Percentiles rank a stretch among this genome's conserved stretches.
Evolutionary conservation across 768 basidiomycete genomes (phyloP).

Genomic region (Xanthoconium purpureum): DNA sequence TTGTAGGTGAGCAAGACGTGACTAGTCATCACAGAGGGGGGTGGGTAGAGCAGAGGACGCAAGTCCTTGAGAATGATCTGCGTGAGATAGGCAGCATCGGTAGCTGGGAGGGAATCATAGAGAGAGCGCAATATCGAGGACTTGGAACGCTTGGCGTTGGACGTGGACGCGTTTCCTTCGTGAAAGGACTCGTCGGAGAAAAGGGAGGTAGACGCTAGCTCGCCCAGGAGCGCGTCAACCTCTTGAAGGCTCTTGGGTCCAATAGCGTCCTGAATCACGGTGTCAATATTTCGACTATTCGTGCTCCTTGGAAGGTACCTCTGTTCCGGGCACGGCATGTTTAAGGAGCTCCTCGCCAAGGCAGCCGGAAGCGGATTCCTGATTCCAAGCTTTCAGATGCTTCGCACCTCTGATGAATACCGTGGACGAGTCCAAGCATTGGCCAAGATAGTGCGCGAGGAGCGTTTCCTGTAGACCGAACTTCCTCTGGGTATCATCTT

Average conservation of each 20-base stretch:
- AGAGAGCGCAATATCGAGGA: constrained; percentile 49
- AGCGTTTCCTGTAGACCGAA: constrained; percentile 71
- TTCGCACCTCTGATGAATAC: constrained; percentile 24
- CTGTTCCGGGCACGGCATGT: constrained; percentile 35
- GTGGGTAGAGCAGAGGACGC: constrained; percentile 72
- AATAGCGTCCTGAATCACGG: constrained; percentile 11
- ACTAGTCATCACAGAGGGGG: constrained; percentile 45
- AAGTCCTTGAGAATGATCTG: constrained; percentile 91
- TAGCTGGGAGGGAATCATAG: constrained; percentile 57
- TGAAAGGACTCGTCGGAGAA: constrained; percentile 56
- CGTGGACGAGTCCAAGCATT: constrained; percentile 43
- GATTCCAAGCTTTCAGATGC: constrained; percentile 39
- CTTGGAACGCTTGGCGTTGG: constrained; percentile 33
- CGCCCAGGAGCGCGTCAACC: constrained; percentile 66
- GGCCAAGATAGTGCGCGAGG: constrained; percentile 50
- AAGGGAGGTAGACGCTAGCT: constrained; percentile 64
- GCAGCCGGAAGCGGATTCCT: constrained; percentile 53
- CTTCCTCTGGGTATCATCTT: constrained; percentile 67
- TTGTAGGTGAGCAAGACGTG: constrained; percentile 55
- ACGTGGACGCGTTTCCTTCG: constrained; percentile 24
- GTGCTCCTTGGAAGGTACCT: constrained; percentile 23
- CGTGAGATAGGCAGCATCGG: constrained; percentile 65
- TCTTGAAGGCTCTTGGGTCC: constrained; percentile 41
- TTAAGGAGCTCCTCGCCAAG: constrained; percentile 64
- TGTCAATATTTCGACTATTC: constrained; percentile 3